Evolutionary conservation across 805 yeast genomes (phyloP), one percentile per base, ranked within the genome.

Genomic region (Wickerhamomyces ciferrii): DNA sequence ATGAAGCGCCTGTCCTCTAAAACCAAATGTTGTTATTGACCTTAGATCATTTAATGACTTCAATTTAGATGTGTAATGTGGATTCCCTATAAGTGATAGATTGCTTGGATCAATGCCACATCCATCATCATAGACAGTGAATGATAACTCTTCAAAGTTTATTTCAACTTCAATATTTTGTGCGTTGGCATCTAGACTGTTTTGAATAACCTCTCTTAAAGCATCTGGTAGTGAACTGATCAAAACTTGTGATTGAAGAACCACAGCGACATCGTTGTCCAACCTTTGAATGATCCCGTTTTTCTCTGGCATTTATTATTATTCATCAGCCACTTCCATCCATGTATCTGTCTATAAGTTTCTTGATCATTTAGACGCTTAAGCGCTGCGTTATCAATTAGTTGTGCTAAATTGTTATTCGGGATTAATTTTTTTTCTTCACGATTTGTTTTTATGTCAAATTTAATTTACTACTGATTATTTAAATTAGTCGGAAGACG

Each of bases 1-100:
- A 46, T 70, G 67, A 15, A 87, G 49, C 0, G 91, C 84, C 52
- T 81, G 84, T 2, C 95, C 95, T 41, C 85, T 69, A 55, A 80
- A 85, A 1, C 94, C 94, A 52, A 70, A 76, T 0, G 83, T 75
- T 0, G 43, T 41, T 5, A 74, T 60, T 0, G 43, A 13, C 10
- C 52, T 55, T 24, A 83, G 55, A 21, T 72, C 77, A 1, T 62
- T 61, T 31, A 71, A 55, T 1, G 47, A 39, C 2, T 41, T 29
- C 2, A 76, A 43, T 51, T 83, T 85, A 1, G 89, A 81, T 0
- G 90, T 83, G 47, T 66, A 65, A 54, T 76, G 67, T 23, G 70
- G 62, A 13, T 49, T 43, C 0, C 84, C 87, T 1, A 85, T 54
- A 4, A 54, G 41, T 1, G 53, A 61, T 41, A 84, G 54, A 40